phyloP scores from a whole-genome alignment of 306 rosid species.

The Gleditsia sinensis region DNA sequence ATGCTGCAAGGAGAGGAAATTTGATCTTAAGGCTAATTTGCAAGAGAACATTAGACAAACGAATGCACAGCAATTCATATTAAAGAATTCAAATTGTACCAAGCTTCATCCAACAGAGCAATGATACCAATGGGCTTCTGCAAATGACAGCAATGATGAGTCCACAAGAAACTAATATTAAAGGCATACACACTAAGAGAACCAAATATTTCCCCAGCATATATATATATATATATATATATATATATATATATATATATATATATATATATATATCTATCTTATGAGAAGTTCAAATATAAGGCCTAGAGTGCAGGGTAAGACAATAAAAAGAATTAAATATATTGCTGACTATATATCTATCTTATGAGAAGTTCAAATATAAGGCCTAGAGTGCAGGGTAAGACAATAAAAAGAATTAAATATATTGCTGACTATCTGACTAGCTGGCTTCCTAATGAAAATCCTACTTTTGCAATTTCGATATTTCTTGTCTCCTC shows the following conservation, averaged over 20 bases:
- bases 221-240: too few species aligned
- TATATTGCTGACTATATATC: slow-evolving; percentile 1
- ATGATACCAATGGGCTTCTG: slow-evolving; percentile 96
- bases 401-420: slow-evolving; percentile 27
- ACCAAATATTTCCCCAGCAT: too few species aligned
- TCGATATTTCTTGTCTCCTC: slow-evolving; percentile 23
- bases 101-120: slow-evolving; percentile 96
- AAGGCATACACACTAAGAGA: slow-evolving; percentile 13
- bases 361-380: slow-evolving; percentile 9
- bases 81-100: slow-evolving; percentile 71
- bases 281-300: neutral
- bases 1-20: slow-evolving; percentile 67
- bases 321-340: slow-evolving; percentile 27
- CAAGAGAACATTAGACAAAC: slow-evolving; percentile 28
- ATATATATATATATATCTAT: neutral
- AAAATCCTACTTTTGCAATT: slow-evolving; percentile 5
- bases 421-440: slow-evolving; percentile 18
- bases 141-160: slow-evolving; percentile 54
- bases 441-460: slow-evolving; percentile 21
- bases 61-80: slow-evolving; percentile 51
- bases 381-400: neutral
- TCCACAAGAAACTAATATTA: slow-evolving; percentile 26
- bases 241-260: too few species aligned
- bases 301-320: neutral
- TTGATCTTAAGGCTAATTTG: slow-evolving; percentile 48